Percentiles rank a stretch among this genome's conserved stretches.
phyloP scores from a whole-genome alignment of 192 early-diverging fungal genomes.

The Coemansia sp. region DNA sequence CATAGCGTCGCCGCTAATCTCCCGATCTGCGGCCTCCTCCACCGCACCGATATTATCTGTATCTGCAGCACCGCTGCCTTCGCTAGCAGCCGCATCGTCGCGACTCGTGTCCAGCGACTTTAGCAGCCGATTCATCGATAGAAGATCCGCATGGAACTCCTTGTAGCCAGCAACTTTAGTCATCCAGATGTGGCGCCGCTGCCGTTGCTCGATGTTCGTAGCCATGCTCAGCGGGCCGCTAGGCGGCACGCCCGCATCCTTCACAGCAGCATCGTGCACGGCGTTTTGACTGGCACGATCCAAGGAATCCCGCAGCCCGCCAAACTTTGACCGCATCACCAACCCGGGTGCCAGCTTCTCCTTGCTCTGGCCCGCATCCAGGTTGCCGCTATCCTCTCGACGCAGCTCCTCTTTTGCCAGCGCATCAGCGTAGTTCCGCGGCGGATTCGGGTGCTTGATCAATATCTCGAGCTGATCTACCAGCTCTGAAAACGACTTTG shows the following conservation, averaged over 20 bases:
- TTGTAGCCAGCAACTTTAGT: slow-evolving; percentile 37
- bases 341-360: not conserved
- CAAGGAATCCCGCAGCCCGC: slow-evolving; percentile 5
- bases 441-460: slow-evolving; percentile 47
- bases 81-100: not conserved
- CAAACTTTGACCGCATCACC: slow-evolving; percentile 14
- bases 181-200: slow-evolving; percentile 41
- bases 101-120: slow-evolving; percentile 7
- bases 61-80: not conserved
- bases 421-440: slow-evolving; percentile 49
- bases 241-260: not conserved
- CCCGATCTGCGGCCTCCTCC: not conserved
- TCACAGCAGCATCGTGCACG: not conserved
- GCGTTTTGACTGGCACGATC: not conserved
- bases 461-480: slow-evolving; percentile 37
- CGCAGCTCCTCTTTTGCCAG: slow-evolving; percentile 48
- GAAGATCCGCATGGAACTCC: slow-evolving; percentile 23
- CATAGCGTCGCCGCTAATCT: not conserved
- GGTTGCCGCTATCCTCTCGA: slow-evolving; percentile 19
- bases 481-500: slow-evolving; percentile 28
- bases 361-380: not conserved
- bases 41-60: not conserved
- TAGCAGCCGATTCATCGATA: slow-evolving; percentile 31
- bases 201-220: slow-evolving; percentile 19
- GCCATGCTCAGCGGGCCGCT: not conserved